A percentile compares a stretch with the other conserved stretches of the same genome.
Conservation (phyloP, 2,329 filamentous ascomycete genomes). For the Neurospora sp. region DNA sequence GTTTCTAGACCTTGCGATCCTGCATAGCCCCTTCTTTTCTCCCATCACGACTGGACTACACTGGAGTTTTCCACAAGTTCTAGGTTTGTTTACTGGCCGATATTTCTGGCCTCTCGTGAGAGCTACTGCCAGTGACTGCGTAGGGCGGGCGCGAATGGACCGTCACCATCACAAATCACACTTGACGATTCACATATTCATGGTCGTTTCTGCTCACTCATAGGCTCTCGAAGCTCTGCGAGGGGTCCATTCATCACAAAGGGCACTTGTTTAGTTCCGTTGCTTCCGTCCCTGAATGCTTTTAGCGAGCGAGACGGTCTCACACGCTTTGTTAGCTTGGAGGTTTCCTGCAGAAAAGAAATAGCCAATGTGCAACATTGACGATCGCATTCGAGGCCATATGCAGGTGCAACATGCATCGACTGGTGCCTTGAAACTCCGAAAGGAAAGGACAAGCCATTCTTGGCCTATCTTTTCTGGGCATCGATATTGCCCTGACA, state of each 20-base stretch:
- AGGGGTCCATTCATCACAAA: background rate
- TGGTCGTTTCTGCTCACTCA: background rate
- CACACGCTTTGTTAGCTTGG: background rate
- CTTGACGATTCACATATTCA: background rate
- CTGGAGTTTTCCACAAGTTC: background rate
- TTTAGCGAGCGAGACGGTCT: background rate
- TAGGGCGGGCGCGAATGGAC: background rate
- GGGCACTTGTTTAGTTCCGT: background rate
- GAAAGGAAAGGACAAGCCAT: background rate
- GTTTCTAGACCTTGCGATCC: background rate
- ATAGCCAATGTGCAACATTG: background rate
- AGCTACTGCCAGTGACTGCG: background rate
- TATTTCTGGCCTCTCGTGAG: background rate
- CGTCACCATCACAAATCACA: background rate
- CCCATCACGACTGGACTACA: background rate
- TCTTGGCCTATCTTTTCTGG: background rate
- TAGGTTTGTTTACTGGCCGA: background rate
- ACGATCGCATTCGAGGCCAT: background rate
- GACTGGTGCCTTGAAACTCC: background rate
- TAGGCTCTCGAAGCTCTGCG: background rate
- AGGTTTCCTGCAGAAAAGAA: background rate
- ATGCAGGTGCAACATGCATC: background rate
- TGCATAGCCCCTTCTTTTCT: background rate
- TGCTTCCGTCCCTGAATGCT: background rate
- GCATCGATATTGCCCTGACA: background rate